A percentile compares a stretch with the other conserved stretches of the same genome.
Evolutionary conservation across 1,139 yeast species (phyloP).

Genomic region (Blastobotrys illinoisensis): DNA sequence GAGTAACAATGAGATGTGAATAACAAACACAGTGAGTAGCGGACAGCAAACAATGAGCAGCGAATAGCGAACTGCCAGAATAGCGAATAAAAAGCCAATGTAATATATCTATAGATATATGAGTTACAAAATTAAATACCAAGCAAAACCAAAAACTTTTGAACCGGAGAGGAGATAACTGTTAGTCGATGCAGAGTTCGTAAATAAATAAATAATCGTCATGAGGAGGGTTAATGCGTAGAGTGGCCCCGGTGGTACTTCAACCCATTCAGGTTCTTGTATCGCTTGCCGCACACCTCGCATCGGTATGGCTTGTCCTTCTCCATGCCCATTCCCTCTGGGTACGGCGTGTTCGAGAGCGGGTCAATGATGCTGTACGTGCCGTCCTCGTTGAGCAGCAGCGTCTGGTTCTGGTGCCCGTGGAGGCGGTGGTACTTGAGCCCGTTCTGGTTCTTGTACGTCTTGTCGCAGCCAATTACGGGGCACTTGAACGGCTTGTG

Average conservation of each 20-base stretch:
- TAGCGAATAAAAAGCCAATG: no score
- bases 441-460: constrained; percentile 96
- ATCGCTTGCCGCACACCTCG: constrained; percentile 96
- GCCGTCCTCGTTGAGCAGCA: constrained; percentile 89
- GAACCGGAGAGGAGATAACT: not conserved
- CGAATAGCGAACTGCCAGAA: no score
- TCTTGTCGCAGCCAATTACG: constrained; percentile 95
- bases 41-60: no score
- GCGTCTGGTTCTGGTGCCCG: constrained; percentile 94
- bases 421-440: constrained; percentile 91
- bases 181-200: not conserved
- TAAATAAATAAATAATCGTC: constrained; percentile 3
- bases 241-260: constrained; percentile 97
- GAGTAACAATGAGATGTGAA: no score
- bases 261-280: constrained; percentile 91
- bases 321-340: constrained; percentile 86
- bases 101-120: no score
- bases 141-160: not conserved
- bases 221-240: constrained; percentile 54
- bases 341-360: constrained; percentile 81
- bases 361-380: constrained; percentile 91
- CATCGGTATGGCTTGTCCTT: constrained; percentile 98
- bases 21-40: no score
- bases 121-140: not conserved
- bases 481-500: constrained; percentile 97